Evolutionary conservation across 345 rosid species (phyloP).

Genomic region (Odontarrhena argentea): DNA sequence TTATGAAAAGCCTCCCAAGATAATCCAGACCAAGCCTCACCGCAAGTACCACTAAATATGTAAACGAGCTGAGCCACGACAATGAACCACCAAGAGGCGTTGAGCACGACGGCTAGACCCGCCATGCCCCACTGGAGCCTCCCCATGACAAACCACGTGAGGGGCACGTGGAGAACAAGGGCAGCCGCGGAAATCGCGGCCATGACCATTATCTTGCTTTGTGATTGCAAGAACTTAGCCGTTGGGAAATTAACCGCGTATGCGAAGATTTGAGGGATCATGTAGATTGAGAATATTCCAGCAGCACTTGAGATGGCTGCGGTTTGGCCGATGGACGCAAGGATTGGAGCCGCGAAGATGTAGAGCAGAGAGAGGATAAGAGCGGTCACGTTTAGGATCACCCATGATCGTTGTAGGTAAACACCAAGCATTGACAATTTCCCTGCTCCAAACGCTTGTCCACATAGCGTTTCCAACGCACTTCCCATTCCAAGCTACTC

Average conservation of each 20-base stretch:
- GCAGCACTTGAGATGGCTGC: conserved; percentile 64
- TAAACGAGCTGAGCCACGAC: conserved; percentile 57
- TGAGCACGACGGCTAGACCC: conserved; percentile 71
- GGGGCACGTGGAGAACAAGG: conserved; percentile 55
- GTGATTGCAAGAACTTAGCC: conserved; percentile 82
- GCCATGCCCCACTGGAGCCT: conserved; percentile 69
- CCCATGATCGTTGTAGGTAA: conserved; percentile 92
- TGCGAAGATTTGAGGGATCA: conserved; percentile 89
- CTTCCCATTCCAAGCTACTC: conserved; percentile 98
- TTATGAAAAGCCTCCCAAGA: conserved; percentile 77
- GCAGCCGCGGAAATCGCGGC: conserved; percentile 62
- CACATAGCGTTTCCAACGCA: conserved; percentile 91
- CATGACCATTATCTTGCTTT: conserved; percentile 92
- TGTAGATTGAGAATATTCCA: conserved; percentile 66
- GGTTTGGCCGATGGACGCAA: conserved; percentile 72
- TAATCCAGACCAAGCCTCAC: conserved; percentile 79
- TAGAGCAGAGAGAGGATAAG: conserved; percentile 55
- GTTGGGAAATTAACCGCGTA: conserved; percentile 78
- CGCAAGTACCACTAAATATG: conserved; percentile 72
- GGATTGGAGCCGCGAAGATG: conserved; percentile 59
- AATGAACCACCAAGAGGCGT: conserved; percentile 74
- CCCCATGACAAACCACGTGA: conserved; percentile 73
- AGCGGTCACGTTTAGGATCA: conserved; percentile 68
- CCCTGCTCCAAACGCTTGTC: conserved; percentile 91
- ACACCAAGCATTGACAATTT: conserved; percentile 83